These are phyloP conservation scores for Magnusiomyces starmeri DNA, from an alignment of 1,139 yeast genomes.

Conservation along the genomic window DNA sequence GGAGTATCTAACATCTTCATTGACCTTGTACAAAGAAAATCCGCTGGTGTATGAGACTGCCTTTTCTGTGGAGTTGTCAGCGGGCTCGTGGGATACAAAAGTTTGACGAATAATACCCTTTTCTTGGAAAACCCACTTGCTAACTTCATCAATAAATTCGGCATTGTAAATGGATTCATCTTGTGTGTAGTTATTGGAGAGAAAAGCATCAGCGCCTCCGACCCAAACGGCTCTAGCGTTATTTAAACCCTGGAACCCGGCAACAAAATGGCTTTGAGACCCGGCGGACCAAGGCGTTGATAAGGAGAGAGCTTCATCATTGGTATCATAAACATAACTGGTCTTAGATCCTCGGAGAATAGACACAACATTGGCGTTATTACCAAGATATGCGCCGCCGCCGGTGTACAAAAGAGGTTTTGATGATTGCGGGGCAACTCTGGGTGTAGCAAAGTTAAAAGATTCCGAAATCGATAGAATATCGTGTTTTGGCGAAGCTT, in stretches of 20 bases:
- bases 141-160: slow-evolving; percentile 42
- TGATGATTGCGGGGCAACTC: slow-evolving; percentile 1
- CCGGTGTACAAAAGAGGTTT: slow-evolving; percentile 37
- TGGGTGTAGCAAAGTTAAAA: slow-evolving; percentile 15
- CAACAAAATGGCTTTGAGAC: slow-evolving; percentile 66
- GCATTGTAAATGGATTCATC: slow-evolving; percentile 24
- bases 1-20: slow-evolving; percentile 37
- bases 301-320: slow-evolving; percentile 39
- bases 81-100: slow-evolving; percentile 40
- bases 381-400: slow-evolving; percentile 49
- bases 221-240: slow-evolving; percentile 80
- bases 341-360: slow-evolving; percentile 62
- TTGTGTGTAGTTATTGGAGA: not conserved
- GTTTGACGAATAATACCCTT: slow-evolving; percentile 55
- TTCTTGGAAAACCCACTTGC: slow-evolving; percentile 72
- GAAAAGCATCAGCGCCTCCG: slow-evolving; percentile 55
- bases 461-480: slow-evolving; percentile 15
- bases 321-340: slow-evolving; percentile 48
- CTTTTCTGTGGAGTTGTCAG: slow-evolving; percentile 20
- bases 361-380: slow-evolving; percentile 58
- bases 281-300: slow-evolving; percentile 68
- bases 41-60: slow-evolving; percentile 24
- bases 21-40: slow-evolving; percentile 53
- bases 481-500: slow-evolving; percentile 18
- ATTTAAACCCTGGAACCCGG: slow-evolving; percentile 73